Base-by-base conservation (phyloP, 2,329 filamentous ascomycete genomes). In the Didymella keratinophila region DNA sequence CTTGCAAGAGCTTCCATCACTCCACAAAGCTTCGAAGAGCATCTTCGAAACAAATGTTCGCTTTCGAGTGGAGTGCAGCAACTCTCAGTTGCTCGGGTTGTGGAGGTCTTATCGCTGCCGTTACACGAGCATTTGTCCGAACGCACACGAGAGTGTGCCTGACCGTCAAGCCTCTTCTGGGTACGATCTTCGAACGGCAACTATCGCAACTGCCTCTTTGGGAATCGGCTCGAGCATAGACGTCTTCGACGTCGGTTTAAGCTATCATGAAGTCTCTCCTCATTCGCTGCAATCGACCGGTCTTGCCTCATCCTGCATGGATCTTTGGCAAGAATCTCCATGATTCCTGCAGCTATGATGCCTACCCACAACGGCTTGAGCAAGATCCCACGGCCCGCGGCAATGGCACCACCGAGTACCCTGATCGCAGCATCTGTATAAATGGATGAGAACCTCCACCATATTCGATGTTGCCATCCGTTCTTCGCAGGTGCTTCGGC, bases 291-390 rank as follows among this genome's bases (percentile, higher is more conserved):
- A 44, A 20, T 34, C 20, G 28, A 6, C 25, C 23, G 11, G 8
- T 60, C 32, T 60, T 58, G 43, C 60, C 60, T 66, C 41, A 47
- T 43, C 44, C 23, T 34, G 55, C 63, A 62, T 41, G 64, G 61
- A 39, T 64, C 14, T 41, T 45, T 39, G 56, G 32, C 44, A 39
- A 47, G 10, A 37, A 39, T 30, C 36, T 28, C 46, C 56, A 51
- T 53, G 56, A 52, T 44, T 56, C 34, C 50, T 63, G 63, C 63
- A 62, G 54, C 52, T 61, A 65, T 67, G 53, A 64, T 65, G 66
- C 56, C 61, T 62, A 49, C 34, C 45, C 39, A 52, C 43, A 48
- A 43, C 44, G 50, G 47, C 51, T 60, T 30, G 53, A 53, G 50
- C 30, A 47, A 43, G 51, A 48, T 41, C 21, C 45, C 43, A 46